Base-by-base conservation (phyloP, 345 rosid genomes). In the Physaria fendleri region DNA sequence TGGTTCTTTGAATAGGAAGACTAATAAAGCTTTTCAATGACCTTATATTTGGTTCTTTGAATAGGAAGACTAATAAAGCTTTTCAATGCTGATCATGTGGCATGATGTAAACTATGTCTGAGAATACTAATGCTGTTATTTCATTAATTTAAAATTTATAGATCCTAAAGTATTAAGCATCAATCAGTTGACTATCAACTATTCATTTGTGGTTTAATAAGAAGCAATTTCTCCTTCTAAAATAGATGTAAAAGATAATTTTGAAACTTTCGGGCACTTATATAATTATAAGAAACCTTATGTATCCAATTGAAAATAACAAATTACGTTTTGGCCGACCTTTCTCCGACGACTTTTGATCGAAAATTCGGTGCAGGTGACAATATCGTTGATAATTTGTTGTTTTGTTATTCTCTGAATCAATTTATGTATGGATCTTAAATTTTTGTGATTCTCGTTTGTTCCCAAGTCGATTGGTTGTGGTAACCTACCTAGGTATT, bases 401-500 rank as follows among this genome's bases (percentile, higher is more conserved):
- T 35, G 12, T 34, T 0, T 35, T 35, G 0, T 8, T 11, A 3
- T 59, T 21, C 9, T 28, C 23, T 9, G 14, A 45, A 5, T 47
- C 18, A 30, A 29, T 38, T n/a, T 39, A 16, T 13, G 8, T 12
- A 2, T 48, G 20, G 53, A 44, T 52, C 44, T 54, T 29, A 37
- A 37, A 55, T 35, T 47, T 30, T 5, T 37, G n/a, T 1, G 20
- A 0, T 35, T 5, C 15, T 18, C 22, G 2, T 27, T 12, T 11
- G 43, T 24, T 54, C 38, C 38, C 17, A 57, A 45, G 8, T 29
- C 38, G 29, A 54, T 38, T 55, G 34, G 40, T 62, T 62, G 16
- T 16, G 27, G 51, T 39, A 14, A 56, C 53, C n/a, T n/a, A n/a
- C n/a, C 59, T 70, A 63, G 54, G 4, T 58, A 24, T 55, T 17